phyloP scores from a whole-genome alignment of 768 basidiomycete genomes.

The Hericium coralloides region DNA sequence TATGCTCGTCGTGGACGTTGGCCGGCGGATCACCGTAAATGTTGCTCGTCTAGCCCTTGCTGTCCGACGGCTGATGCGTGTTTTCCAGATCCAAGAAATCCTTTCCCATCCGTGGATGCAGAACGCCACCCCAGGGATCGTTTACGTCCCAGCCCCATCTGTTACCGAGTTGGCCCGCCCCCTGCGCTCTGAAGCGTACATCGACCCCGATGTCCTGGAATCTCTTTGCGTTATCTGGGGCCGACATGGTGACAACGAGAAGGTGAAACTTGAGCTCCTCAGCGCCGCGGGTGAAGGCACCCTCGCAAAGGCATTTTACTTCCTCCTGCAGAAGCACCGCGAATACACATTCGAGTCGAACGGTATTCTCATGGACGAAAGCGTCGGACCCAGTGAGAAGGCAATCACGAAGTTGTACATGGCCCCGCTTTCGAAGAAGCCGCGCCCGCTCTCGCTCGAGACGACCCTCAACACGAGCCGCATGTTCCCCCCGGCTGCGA shows the following conservation, averaged over 20 bases:
- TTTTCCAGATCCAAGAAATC: conserved; percentile 73
- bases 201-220: conserved; percentile 69
- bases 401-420: conserved; percentile 33
- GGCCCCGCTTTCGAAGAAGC: conserved; percentile 28
- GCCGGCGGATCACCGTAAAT: conserved; percentile 69
- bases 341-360: conserved; percentile 52
- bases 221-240: conserved; percentile 83
- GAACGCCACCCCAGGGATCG: conserved; percentile 39
- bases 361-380: conserved; percentile 33
- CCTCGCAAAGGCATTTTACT: conserved; percentile 85
- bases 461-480: conserved; percentile 1
- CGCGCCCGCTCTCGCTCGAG: conserved; percentile 10
- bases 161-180: conserved; percentile 53
- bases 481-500: conserved; percentile 7
- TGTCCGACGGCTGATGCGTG: not conserved
- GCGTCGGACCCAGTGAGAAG: conserved; percentile 21
- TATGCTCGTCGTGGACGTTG: conserved; percentile 86
- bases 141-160: conserved; percentile 32
- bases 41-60: not conserved
- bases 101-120: conserved; percentile 78
- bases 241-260: conserved; percentile 50
- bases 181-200: conserved; percentile 54
- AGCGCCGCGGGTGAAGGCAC: conserved; percentile 61
- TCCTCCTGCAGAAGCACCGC: conserved; percentile 68
- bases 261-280: conserved; percentile 58